Conservation (phyloP, 2,329 filamentous ascomycete genomes). For the Hymenoscyphus repandus region DNA sequence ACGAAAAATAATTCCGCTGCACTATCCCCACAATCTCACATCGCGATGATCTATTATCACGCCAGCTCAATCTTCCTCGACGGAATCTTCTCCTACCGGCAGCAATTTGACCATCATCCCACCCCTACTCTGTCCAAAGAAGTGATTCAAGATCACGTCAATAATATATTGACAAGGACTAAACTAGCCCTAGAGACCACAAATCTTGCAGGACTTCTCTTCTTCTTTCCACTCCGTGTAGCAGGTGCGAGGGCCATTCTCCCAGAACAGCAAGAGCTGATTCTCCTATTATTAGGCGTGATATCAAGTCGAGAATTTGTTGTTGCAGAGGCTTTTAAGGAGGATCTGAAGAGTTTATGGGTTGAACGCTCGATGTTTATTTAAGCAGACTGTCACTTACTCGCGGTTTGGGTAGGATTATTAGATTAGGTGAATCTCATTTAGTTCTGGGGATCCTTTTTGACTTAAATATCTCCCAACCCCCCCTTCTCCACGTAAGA, state of each 20-base stretch:
- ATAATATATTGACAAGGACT: constrained; percentile 10
- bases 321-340: constrained; percentile 20
- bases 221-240: constrained; percentile 22
- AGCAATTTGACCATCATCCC: constrained; percentile 8
- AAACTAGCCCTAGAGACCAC: constrained; percentile 12
- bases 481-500: too few species aligned
- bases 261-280: constrained; percentile 2
- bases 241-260: constrained; percentile 18
- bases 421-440: too few species aligned
- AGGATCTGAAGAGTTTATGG: constrained; percentile 17
- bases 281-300: constrained; percentile 13
- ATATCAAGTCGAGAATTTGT: constrained; percentile 19
- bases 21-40: neutral
- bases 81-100: constrained; percentile 19
- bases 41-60: constrained; percentile 18
- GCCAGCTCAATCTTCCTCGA: constrained; percentile 22
- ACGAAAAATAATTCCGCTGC: neutral
- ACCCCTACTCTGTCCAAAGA: constrained; percentile 4
- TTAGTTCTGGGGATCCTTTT: too few species aligned
- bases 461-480: too few species aligned
- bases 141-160: constrained; percentile 13
- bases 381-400: too few species aligned
- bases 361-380: neutral
- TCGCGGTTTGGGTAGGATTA: too few species aligned
- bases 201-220: constrained; percentile 15